Evolutionary conservation across 352 stramenopile species (phyloP), one percentile per base, ranked within the genome.

Genomic region (Pythium sp.): DNA sequence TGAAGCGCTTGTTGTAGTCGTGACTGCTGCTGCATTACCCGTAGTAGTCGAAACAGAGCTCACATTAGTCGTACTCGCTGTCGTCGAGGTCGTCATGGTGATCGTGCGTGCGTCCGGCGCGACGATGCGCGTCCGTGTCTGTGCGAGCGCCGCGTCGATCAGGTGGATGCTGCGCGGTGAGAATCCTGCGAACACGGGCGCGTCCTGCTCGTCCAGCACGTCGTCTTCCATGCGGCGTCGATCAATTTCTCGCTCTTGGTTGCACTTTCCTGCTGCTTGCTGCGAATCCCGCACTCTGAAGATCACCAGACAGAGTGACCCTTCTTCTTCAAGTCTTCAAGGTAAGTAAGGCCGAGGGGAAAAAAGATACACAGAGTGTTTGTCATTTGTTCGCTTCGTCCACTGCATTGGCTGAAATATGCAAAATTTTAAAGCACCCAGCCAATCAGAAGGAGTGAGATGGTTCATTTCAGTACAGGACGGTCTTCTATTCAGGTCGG

Each of bases 101-200:
- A 54, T 49, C 20, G 60, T 38, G 49, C 51, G 58, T 30, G 49
- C 22, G 18, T 47, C 30, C 5, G 64, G 38, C 4, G 64, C 58
- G 20, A 59, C 30, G 34, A 62, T 62, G 55, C 55, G 64, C 46
- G 57, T 58, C 28, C 26, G 55, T 30, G 55, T 41, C 18, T 61
- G 26, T 9, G 61, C 61, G 59, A 63, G 43, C 28, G 36, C 28
- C 20, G 65, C 30, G 30, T 70, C 64, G 34, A 74, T 32, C 30
- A 60, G 36, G 57, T 64, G 64, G 57, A 64, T 67, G 54, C 51
- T 68, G 41, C 61, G 67, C 60, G 67, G 67, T 24, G 60, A 68
- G 61, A 71, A n/a, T 5, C 59, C 59, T 1, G 59, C 32, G 51
- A 71, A 68, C 34, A 68, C 67, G 46, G 67, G 43, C 43, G 54